Evolutionary conservation across 116 monocot genomes (phyloP), one percentile per base, ranked within the genome.

Genomic region (Dioscorea cayenensis): DNA sequence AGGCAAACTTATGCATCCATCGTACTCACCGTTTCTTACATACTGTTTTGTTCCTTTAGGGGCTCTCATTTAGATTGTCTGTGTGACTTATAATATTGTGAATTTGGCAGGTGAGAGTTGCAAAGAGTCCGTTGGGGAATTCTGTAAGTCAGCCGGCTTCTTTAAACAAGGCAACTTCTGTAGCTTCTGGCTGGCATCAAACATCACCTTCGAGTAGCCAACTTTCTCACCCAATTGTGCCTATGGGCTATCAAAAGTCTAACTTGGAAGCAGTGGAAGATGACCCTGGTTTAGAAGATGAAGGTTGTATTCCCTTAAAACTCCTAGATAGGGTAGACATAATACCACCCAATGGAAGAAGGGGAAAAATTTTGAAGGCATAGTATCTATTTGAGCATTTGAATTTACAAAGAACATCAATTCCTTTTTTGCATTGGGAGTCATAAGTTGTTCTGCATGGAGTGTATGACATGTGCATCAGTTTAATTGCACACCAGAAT

Each of bases 1-100:
- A 95, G 89, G 79, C 88, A 80, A 51, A 91, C 91, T 51, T 95
- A 95, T 83, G 95, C 95, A 12, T 95, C 95, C 55, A 89, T 95
- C 32, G 90, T 95, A 84, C 43, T 71, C 74, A 62, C 62, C 20
- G 9, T 27, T 20, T 27, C 35, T 43, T 71, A 4, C 25, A 71
- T 66, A 12, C n/a, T 21, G 58, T 17, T n/a, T 55, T 18, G 7
- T 32, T 66, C 35, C 48, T 38, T 19, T 76, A 9, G 20, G 63
- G 36, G 3, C 0, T 75, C 4, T 29, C 66, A 17, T 67, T 61
- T 6, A 36, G 62, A 37, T 38, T 79, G 18, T 13, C 13, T 66
- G 29, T 28, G 9, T 16, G 0, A 16, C 5, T 55, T n/a, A 55
- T 55, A 55, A 19, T 14, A 55, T n/a, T 55, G 55, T 43, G 55